Conservation (phyloP, 257 asterid species). For the Dorcoceras hygrometricum region DNA sequence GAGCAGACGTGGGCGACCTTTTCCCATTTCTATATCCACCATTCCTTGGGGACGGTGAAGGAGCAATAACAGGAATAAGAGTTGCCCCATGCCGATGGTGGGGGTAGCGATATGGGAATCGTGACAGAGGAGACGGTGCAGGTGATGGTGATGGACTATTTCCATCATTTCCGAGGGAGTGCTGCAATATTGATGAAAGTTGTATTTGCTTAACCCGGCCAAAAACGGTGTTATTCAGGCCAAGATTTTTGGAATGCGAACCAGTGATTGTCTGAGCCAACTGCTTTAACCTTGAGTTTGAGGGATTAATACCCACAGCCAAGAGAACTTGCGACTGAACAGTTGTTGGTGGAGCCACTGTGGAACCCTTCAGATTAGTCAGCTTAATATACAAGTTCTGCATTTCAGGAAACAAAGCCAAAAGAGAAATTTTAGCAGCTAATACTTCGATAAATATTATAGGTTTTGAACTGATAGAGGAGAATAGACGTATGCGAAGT, state of each 20-base stretch:
- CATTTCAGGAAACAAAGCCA: constrained; percentile 25
- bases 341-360: constrained; percentile 63
- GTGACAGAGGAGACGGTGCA: constrained; percentile 45
- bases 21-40: constrained; percentile 32
- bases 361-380: constrained; percentile 80
- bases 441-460: constrained; percentile 3
- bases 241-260: constrained; percentile 75
- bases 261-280: constrained; percentile 78
- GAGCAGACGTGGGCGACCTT: constrained; percentile 37
- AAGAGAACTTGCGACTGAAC: constrained; percentile 68
- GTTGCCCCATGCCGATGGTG: constrained; percentile 40
- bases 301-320: constrained; percentile 75
- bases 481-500: neutral
- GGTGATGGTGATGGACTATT: constrained; percentile 51
- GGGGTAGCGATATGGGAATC: constrained; percentile 50
- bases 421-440: constrained; percentile 19
- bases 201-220: constrained; percentile 93
- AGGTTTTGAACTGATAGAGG: neutral
- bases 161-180: constrained; percentile 47
- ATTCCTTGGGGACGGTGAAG: constrained; percentile 47
- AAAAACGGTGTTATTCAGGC: constrained; percentile 86
- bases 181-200: constrained; percentile 72
- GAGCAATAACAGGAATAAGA: constrained; percentile 59
- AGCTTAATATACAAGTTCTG: constrained; percentile 82
- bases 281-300: constrained; percentile 76